Conservation (phyloP, 345 rosid species). For the Populus euphratica region DNA sequence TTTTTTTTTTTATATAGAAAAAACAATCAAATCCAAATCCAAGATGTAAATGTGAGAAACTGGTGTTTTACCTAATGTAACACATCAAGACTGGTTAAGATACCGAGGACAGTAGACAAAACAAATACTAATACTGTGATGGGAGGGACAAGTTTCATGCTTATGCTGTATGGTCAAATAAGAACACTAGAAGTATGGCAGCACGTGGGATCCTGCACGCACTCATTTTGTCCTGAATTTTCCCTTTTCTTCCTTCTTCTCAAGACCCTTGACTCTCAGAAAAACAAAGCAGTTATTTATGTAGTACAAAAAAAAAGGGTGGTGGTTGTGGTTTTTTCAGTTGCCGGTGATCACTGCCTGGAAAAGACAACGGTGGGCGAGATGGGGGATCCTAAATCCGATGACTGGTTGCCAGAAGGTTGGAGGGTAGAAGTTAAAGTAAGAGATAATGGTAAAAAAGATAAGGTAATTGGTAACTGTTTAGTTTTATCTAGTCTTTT, state of each 20-base stretch:
- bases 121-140: neutral
- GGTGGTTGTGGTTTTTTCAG: neutral
- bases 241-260: neutral
- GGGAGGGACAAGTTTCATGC: neutral
- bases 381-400: conserved; percentile 34
- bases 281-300: neutral
- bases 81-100: too few species aligned
- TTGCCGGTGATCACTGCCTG: neutral
- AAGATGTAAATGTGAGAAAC: too few species aligned
- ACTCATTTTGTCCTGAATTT: conserved; percentile 8
- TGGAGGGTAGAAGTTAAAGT: conserved; percentile 57
- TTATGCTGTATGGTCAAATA: neutral
- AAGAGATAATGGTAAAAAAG: conserved; percentile 58
- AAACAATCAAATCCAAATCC: too few species aligned
- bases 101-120: too few species aligned
- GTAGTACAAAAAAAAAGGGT: neutral
- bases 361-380: neutral
- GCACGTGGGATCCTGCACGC: conserved; percentile 40
- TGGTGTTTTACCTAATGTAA: too few species aligned
- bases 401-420: conserved; percentile 49
- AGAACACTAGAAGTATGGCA: conserved; percentile 20
- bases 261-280: neutral
- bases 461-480: conserved; percentile 48
- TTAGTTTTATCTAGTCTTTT: neutral
- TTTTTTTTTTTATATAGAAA: too few species aligned